Evolutionary conservation across 2,329 filamentous ascomycete genomes (phyloP).

Genomic region (Clarireedia paspali): DNA sequence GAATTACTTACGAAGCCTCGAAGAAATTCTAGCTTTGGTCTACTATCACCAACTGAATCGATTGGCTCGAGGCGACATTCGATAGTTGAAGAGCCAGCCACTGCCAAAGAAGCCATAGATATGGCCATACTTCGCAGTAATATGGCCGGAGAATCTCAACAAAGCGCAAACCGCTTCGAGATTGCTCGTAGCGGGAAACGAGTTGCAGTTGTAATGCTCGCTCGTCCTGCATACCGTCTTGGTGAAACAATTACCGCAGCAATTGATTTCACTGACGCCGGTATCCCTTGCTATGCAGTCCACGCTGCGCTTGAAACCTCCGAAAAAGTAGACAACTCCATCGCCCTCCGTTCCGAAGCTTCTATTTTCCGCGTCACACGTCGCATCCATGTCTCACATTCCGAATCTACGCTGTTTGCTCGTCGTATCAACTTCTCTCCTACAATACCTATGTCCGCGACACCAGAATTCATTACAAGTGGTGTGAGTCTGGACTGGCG

Average conservation of each 20-base stretch:
- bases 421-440: constrained; percentile 72
- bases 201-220: constrained; percentile 86
- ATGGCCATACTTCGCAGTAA: constrained; percentile 83
- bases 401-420: constrained; percentile 77
- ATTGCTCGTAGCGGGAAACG: constrained; percentile 86
- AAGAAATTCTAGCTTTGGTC: constrained; percentile 46
- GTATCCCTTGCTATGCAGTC: constrained; percentile 79
- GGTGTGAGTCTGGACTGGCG: constrained; percentile 85
- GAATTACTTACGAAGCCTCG: constrained; percentile 57
- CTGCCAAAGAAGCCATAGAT: constrained; percentile 80
- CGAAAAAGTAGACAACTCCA: constrained; percentile 70
- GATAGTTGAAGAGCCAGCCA: constrained; percentile 46
- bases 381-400: constrained; percentile 68
- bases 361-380: constrained; percentile 83
- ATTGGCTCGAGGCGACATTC: constrained; percentile 49
- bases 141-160: constrained; percentile 55
- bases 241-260: constrained; percentile 80
- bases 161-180: constrained; percentile 88
- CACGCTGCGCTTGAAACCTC: constrained; percentile 78
- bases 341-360: constrained; percentile 77
- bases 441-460: constrained; percentile 74
- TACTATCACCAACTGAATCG: constrained; percentile 64
- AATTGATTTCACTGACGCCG: constrained; percentile 72
- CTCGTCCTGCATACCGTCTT: constrained; percentile 79
- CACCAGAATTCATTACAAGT: constrained; percentile 86